Conservation (phyloP, 2,329 filamentous ascomycete genomes). For the Fusarium mundagurra region DNA sequence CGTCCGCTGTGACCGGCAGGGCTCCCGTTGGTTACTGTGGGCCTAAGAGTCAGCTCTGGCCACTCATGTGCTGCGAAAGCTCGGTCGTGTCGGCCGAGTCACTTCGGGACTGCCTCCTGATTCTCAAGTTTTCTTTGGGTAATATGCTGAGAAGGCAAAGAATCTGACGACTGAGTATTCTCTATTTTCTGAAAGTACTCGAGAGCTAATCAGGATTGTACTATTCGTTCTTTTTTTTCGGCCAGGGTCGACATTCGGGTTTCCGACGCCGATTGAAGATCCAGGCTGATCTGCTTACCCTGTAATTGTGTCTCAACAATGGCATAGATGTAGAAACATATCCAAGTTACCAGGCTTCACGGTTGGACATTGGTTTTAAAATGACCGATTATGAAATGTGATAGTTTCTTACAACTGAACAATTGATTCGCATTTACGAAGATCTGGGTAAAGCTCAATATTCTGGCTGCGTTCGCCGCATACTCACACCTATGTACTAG, state of each 20-base stretch:
- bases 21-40: background rate
- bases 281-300: background rate
- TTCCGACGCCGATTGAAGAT: no score
- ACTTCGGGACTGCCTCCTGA: background rate
- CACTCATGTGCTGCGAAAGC: background rate
- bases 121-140: accelerated
- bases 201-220: background rate
- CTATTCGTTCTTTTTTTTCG: background rate
- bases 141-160: background rate
- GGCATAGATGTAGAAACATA: accelerated
- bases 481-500: no score
- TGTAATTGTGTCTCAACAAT: background rate
- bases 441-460: accelerated
- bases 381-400: accelerated
- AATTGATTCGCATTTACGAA: no score
- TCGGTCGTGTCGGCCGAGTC: constrained; percentile 2
- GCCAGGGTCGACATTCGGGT: background rate
- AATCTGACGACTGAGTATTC: background rate
- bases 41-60: accelerated
- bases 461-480: no score
- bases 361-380: background rate
- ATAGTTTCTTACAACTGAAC: no score
- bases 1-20: constrained; percentile 6
- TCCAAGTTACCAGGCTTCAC: background rate
- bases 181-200: background rate